Conservation (phyloP, 2,329 filamentous ascomycete species). For the Diaporthe sp. region DNA sequence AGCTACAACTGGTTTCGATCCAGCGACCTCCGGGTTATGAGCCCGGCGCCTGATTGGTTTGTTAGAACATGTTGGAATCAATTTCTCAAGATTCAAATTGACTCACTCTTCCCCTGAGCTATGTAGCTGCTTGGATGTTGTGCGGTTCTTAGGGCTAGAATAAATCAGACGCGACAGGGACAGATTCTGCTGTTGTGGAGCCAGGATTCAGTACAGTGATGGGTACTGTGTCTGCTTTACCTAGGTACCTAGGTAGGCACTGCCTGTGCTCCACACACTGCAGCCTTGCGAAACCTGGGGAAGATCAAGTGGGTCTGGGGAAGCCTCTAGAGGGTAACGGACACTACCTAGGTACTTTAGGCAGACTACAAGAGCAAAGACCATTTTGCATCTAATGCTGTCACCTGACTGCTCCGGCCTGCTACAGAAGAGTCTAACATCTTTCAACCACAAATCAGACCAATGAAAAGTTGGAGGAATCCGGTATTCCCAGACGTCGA, state of each 20-base stretch:
- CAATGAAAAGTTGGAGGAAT: not conserved
- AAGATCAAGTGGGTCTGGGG: conserved; percentile 26
- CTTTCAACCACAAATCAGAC: not conserved
- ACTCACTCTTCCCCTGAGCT: conserved; percentile 43
- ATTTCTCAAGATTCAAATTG: not conserved
- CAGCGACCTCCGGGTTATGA: conserved; percentile 43
- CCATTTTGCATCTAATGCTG: too few species aligned
- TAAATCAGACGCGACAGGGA: not conserved
- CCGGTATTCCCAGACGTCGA: not conserved
- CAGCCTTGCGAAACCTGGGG: conserved; percentile 23
- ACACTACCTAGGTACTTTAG: not conserved
- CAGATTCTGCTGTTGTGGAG: conserved; percentile 15
- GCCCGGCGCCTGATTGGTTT: conserved; percentile 37
- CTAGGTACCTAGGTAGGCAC: too few species aligned
- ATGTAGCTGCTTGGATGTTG: conserved; percentile 32
- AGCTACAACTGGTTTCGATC: conserved; percentile 43
- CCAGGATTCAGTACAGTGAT: not conserved
- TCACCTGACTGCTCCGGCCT: not conserved
- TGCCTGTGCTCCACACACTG: not conserved
- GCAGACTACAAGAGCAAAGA: not conserved
- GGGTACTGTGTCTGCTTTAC: not conserved
- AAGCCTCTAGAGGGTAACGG: not conserved
- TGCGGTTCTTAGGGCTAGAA: not conserved
- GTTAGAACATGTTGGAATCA: conserved; percentile 3
- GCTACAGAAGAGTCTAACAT: too few species aligned